These are phyloP conservation scores for Metschnikowia corniflorae DNA, from an alignment of 805 yeast genomes.

Conservation along the genomic window DNA sequence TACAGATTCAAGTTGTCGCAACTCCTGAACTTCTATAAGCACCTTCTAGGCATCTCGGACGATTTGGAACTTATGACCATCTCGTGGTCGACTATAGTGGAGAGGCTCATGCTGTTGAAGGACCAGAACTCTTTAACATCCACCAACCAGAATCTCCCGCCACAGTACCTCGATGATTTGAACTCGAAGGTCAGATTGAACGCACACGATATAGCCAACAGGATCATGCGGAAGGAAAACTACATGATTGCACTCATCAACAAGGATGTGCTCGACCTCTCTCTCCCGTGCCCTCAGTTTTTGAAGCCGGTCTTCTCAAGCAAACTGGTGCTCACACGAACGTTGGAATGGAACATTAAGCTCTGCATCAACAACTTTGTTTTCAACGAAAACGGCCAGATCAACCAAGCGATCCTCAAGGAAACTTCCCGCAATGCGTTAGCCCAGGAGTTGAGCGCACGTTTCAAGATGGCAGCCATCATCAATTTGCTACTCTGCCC, in stretches of 20 bases:
- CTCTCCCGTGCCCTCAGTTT: slow-evolving; percentile 33
- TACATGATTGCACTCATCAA: slow-evolving; percentile 88
- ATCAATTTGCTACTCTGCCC: slow-evolving; percentile 83
- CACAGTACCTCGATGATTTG: slow-evolving; percentile 44
- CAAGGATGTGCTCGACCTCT: slow-evolving; percentile 66
- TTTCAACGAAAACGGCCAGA: slow-evolving; percentile 79
- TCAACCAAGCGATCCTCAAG: slow-evolving; percentile 66
- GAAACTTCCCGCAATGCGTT: slow-evolving; percentile 65
- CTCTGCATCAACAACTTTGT: slow-evolving; percentile 83
- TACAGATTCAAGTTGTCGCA: slow-evolving; percentile 62
- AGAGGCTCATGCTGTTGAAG: slow-evolving; percentile 65
- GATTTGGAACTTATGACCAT: slow-evolving; percentile 82
- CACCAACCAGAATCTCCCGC: slow-evolving; percentile 21
- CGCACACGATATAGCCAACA: slow-evolving; percentile 91
- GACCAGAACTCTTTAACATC: slow-evolving; percentile 76
- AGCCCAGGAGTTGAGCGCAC: slow-evolving; percentile 64
- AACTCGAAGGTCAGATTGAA: slow-evolving; percentile 73
- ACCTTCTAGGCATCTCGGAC: slow-evolving; percentile 68
- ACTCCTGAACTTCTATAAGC: slow-evolving; percentile 69
- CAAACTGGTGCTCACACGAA: slow-evolving; percentile 61
- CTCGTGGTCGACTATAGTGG: slow-evolving; percentile 86
- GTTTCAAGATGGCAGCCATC: slow-evolving; percentile 86
- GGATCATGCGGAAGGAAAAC: slow-evolving; percentile 94
- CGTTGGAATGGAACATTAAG: slow-evolving; percentile 92
- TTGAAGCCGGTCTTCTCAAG: slow-evolving; percentile 18